phyloP scores from a whole-genome alignment of 1,139 yeast species.

The Lodderomyces theae region DNA sequence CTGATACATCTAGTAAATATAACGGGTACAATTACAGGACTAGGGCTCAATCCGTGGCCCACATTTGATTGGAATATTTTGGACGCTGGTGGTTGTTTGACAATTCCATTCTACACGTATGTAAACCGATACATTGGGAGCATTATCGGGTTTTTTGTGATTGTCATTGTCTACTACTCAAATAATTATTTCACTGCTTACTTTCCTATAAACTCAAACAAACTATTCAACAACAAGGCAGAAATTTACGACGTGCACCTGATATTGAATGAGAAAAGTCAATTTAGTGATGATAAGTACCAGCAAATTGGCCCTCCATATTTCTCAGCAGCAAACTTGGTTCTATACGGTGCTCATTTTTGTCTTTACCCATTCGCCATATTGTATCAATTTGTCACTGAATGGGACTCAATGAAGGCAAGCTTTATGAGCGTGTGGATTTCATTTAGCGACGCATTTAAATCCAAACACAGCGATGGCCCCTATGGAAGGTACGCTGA shows the following conservation, averaged over 20 bases:
- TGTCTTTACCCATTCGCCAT: slow-evolving; percentile 44
- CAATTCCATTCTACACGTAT: slow-evolving; percentile 41
- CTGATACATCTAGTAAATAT: slow-evolving; percentile 41
- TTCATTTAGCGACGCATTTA: slow-evolving; percentile 31
- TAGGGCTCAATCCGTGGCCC: slow-evolving; percentile 46
- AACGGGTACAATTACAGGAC: slow-evolving; percentile 37
- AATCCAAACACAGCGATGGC: slow-evolving; percentile 1
- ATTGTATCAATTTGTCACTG: slow-evolving; percentile 30
- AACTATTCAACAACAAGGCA: slow-evolving; percentile 35
- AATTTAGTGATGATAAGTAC: slow-evolving; percentile 32
- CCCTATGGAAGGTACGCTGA: slow-evolving; percentile 21
- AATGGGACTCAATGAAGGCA: slow-evolving; percentile 44
- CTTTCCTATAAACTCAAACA: slow-evolving; percentile 39
- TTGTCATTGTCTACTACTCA: slow-evolving; percentile 32
- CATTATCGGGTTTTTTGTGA: slow-evolving; percentile 31
- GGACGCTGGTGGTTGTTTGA: slow-evolving; percentile 39
- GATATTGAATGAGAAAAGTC: slow-evolving; percentile 30
- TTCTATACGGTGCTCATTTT: slow-evolving; percentile 42
- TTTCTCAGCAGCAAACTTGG: slow-evolving; percentile 42
- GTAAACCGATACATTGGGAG: slow-evolving; percentile 37
- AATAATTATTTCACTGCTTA: slow-evolving; percentile 42
- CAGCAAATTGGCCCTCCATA: slow-evolving; percentile 41
- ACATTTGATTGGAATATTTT: slow-evolving; percentile 46
- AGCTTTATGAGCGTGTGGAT: slow-evolving; percentile 38
- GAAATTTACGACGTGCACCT: slow-evolving; percentile 31